These are phyloP conservation scores for Suillus cothurnatus DNA, from an alignment of 768 basidiomycete genomes.

Conservation along the genomic window DNA sequence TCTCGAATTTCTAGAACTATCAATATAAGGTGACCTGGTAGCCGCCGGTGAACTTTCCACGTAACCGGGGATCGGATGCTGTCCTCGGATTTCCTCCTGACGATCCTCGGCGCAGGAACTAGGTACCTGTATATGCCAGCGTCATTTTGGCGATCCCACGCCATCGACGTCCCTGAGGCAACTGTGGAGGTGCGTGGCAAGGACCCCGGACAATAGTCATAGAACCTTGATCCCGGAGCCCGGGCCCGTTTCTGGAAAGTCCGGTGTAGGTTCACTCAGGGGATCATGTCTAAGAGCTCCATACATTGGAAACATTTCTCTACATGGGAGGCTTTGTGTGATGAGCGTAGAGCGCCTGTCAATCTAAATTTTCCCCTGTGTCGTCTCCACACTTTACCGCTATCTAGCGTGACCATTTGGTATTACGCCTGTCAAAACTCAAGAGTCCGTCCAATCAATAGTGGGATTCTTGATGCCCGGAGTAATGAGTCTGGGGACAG, in stretches of 20 bases:
- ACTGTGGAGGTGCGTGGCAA: not conserved
- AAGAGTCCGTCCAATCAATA: not conserved
- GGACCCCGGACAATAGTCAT: conserved; percentile 1
- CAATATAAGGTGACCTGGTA: conserved; percentile 10
- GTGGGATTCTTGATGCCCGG: not conserved
- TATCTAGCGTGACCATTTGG: not conserved
- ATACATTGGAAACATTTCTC: not conserved
- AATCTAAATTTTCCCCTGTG: not conserved
- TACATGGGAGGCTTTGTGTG: not conserved
- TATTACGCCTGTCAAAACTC: not conserved
- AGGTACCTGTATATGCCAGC: conserved; percentile 21
- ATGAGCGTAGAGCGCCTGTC: not conserved
- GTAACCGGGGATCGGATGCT: conserved; percentile 16
- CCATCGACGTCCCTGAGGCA: conserved; percentile 26
- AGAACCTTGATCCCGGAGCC: not conserved
- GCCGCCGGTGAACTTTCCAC: conserved; percentile 10
- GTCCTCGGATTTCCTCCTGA: conserved; percentile 32
- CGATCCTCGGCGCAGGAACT: conserved; percentile 30
- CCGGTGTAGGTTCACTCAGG: not conserved
- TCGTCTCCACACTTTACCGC: not conserved
- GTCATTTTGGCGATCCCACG: conserved; percentile 28
- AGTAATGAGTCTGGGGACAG: not conserved
- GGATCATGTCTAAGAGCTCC: not conserved
- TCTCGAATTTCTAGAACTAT: conserved; percentile 21
- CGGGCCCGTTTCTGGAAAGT: not conserved